A percentile compares a stretch with the other conserved stretches of the same genome.
phyloP scores from a whole-genome alignment of 192 early-diverging fungal genomes.

The Funneliformis geosporum region DNA sequence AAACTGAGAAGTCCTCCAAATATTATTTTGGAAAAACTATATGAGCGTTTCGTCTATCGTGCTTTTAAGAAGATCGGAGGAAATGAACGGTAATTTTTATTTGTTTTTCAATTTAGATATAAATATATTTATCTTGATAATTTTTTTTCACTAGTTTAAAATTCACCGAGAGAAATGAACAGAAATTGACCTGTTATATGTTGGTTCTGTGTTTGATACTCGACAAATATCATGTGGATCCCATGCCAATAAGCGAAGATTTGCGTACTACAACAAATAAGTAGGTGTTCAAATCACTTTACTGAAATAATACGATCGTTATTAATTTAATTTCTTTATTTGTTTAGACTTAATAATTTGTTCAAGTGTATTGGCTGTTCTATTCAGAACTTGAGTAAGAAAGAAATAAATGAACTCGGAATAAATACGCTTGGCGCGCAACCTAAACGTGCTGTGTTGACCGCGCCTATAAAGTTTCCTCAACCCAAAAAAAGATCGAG shows the following conservation, averaged over 20 bases:
- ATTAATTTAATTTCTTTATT: slow-evolving; percentile 44
- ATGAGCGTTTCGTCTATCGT: background rate
- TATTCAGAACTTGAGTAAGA: slow-evolving; percentile 40
- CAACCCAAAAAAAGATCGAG: slow-evolving; percentile 26
- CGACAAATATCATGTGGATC: slow-evolving; percentile 70
- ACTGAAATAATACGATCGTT: background rate
- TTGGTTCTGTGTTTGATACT: slow-evolving; percentile 69
- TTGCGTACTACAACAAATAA: slow-evolving; percentile 36
- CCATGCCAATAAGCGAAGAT: slow-evolving; percentile 62
- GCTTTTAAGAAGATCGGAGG: background rate
- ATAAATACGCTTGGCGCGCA: slow-evolving; percentile 5
- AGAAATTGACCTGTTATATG: slow-evolving; percentile 79
- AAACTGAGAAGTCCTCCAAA: slow-evolving; percentile 59
- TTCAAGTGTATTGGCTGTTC: slow-evolving; percentile 52
- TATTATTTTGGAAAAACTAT: slow-evolving; percentile 50
- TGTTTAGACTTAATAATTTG: slow-evolving; percentile 41
- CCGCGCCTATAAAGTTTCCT: slow-evolving; percentile 40
- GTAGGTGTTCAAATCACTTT: background rate
- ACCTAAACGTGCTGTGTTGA: slow-evolving; percentile 41
- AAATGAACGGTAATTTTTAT: background rate
- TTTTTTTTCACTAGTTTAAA: slow-evolving; percentile 31
- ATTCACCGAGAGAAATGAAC: slow-evolving; percentile 64
- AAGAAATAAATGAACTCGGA: slow-evolving; percentile 35
- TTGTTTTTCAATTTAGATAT: background rate
- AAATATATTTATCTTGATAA: background rate